Evolutionary conservation across 1,284 basidiomycete species (phyloP), one percentile per base, ranked within the genome.

Genomic region (Ceratobasidium theobromae): DNA sequence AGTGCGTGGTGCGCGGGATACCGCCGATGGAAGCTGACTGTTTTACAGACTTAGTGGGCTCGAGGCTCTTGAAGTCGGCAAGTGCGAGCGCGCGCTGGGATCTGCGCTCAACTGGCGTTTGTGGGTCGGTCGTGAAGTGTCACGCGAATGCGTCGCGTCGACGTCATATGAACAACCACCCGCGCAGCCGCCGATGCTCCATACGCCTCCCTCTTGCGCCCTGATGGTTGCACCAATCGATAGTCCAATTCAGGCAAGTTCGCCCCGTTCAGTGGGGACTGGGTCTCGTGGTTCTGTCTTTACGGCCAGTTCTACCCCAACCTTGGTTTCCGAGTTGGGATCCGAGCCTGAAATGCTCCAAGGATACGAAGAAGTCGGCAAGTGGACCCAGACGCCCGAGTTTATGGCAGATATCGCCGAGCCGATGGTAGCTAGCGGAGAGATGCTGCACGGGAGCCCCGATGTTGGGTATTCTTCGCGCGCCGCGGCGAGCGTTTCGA

Each of bases 41-140:
- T 21, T 1, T 32, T 48, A 4, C 16, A 62, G 57, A 40, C 80
- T 92, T 1, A 89, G 88, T 25, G 89, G 90, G 32, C 80, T 92
- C 3, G 86, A 87, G 0, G 84, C 89, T 8, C 80, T 87, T 41
- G 89, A 92, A 77, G 88, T 92, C 55, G 85, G 88, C 28, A 83
- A 89, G 25, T 91, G 89, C 72, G 89, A 92, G 74, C 85, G 87
- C 25, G 88, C 89, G 0, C 81, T 92, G 33, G 89, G 89, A 38
- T 85, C 87, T 72, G 88, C 87, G 5, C 82, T 92, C 18, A 85
- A 87, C 67, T 92, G 89, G 89, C 83, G 88, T 27, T 82, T 92
- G 14, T 92, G 89, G 89, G 89, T 92, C 38, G 89, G 89, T 68
- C 49, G 30, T 6, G 45, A 51, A 16, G 57, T 45, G 1, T 33